phyloP scores from a whole-genome alignment of 73 alveolate species.

The Loxodes magnus region DNA sequence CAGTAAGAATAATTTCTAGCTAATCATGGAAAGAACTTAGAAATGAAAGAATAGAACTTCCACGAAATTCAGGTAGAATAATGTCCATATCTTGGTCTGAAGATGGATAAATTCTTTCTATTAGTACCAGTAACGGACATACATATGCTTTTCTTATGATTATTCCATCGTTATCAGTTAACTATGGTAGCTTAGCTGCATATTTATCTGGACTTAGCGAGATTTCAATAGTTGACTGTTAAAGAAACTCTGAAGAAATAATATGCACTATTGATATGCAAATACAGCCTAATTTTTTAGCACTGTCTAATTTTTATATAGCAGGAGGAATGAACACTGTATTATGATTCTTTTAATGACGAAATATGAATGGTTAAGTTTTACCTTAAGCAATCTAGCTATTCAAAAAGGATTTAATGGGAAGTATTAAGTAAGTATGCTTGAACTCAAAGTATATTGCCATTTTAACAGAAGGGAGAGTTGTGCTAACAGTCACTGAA shows the following conservation, averaged over 20 bases:
- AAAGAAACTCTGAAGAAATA: background rate
- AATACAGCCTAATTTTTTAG: constrained; percentile 30
- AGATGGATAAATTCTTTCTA: constrained; percentile 88
- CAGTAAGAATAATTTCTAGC: constrained; percentile 55
- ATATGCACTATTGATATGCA: constrained; percentile 14
- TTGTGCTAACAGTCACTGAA: no score
- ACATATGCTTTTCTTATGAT: constrained; percentile 49
- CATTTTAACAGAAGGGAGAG: no score
- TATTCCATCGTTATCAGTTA: constrained; percentile 50
- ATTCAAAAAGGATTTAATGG: constrained; percentile 70
- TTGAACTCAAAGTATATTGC: no score
- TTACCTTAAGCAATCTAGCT: constrained; percentile 22
- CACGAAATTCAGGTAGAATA: constrained; percentile 53
- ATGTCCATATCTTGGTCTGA: constrained; percentile 78
- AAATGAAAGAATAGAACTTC: constrained; percentile 23
- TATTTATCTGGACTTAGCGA: constrained; percentile 58
- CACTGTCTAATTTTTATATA: constrained; percentile 61
- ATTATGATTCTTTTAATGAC: constrained; percentile 72
- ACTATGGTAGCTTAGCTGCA: constrained; percentile 44
- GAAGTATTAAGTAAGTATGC: constrained; percentile 61
- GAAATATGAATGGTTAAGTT: constrained; percentile 25
- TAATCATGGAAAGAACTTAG: constrained; percentile 65
- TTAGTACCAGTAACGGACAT: constrained; percentile 69
- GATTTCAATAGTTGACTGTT: constrained; percentile 29
- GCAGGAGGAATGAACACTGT: constrained; percentile 79